These are phyloP conservation scores for Teratosphaeria zuluensis DNA, from an alignment of 2,329 filamentous ascomycete genomes.

Conservation along the genomic window DNA sequence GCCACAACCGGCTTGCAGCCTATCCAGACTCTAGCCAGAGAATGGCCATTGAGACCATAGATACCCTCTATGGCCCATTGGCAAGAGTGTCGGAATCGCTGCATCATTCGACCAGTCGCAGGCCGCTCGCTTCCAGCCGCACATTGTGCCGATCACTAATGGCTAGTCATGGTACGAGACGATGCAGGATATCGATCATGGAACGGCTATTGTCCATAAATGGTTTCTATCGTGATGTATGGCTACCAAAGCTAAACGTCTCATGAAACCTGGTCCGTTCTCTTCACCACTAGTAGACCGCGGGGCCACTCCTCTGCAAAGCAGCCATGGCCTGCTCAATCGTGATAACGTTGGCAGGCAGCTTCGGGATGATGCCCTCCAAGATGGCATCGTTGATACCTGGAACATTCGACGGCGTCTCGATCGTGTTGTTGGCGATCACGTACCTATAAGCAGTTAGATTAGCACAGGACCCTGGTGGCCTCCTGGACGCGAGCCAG, in stretches of 20 bases:
- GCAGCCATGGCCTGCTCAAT: constrained; percentile 24
- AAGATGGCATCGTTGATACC: constrained; percentile 21
- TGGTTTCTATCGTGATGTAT: not conserved
- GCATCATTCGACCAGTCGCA: too few relatives aligned
- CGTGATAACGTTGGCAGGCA: constrained; percentile 24
- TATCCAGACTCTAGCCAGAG: too few relatives aligned
- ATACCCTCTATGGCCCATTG: too few relatives aligned
- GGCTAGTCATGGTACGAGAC: too few relatives aligned
- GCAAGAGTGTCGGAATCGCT: too few relatives aligned
- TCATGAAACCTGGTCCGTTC: not conserved
- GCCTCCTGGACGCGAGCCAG: not conserved
- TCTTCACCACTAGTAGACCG: constrained; percentile 13
- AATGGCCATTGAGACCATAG: too few relatives aligned
- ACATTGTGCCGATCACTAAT: too few relatives aligned
- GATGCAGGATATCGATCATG: too few relatives aligned
- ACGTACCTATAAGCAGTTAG: constrained; percentile 13
- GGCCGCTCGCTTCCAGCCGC: too few relatives aligned
- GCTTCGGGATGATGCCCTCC: constrained; percentile 21
- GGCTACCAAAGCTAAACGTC: not conserved
- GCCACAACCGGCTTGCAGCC: too few relatives aligned
- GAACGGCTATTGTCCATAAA: not conserved
- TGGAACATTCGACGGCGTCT: constrained; percentile 15
- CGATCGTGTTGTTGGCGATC: constrained; percentile 25
- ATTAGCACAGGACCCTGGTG: not conserved
- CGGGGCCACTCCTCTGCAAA: constrained; percentile 17